Base-by-base conservation (phyloP, 257 asterid genomes). In the Avicennia marina region DNA sequence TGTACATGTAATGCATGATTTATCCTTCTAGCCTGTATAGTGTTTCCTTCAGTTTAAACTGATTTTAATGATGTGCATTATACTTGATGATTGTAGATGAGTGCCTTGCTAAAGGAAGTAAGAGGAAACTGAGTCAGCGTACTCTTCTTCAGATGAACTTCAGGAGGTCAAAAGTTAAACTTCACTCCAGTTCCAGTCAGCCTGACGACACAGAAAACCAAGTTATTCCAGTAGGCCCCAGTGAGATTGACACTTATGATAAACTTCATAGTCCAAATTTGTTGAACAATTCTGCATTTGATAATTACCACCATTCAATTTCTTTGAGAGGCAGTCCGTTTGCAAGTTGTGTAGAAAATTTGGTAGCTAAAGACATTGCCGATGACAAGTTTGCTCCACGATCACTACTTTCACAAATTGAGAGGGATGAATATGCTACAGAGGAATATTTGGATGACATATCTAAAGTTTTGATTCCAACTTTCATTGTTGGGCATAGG, bases 401-500 rank as follows among this genome's bases (percentile, higher is more conserved):
- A 48, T 55, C 70, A 33, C 22, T 68, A 49, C 40, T 60, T 42
- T 67, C 62, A 27, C 77, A 52, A 45, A 39, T 42, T 63, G 75
- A 60, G 62, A 65, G 51, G 45, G 40, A 71, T 56, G 60, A 69
- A 54, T 26, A 36, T 69, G 77, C 41, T 48, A 11, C 18, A 36
- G 74, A 62, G 47, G 82, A 70, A 50, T 16, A 26, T 18, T 49
- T 43, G 47, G 79, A 75, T 62, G 89, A 65, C 46, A 29, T 71
- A 12, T 73, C 80, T 33, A 67, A 69, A 63, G 62, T 74, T 46
- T 22, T 69, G 51, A 76, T 91, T 57, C 72, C 82, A 62, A 85
- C 97, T 16, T 72, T 66, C 64, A 75, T 88, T 70, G 97, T 88
- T 70, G 98, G 95, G n/a, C 87, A 94, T 60, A 91, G 76, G 74